Base-by-base conservation (phyloP, 352 stramenopile species). In the Aphanomyces euteiches region DNA sequence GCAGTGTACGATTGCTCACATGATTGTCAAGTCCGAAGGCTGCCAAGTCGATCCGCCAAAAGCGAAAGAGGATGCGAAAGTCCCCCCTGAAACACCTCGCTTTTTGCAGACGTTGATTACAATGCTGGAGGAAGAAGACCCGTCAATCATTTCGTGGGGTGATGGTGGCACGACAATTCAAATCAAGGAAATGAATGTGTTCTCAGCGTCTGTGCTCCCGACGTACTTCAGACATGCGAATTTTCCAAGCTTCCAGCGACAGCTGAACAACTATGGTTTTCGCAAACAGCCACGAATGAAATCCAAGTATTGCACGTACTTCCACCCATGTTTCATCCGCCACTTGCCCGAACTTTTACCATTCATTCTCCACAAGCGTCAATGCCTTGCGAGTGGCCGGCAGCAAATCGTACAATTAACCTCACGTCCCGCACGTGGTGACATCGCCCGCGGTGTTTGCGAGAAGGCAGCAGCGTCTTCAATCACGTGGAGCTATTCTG, bases 191-290 rank as follows among this genome's bases (percentile, higher is more conserved):
- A 85, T 88, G 10, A 73, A 80, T 19, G 78, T 78, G 38, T 96
- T 97, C 73, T 38, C 6, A 12, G 6, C 47, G 15, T 6, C 17
- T 13, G 41, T 67, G n/a, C 21, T 67, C 19, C 59, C 59, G 5
- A 15, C 15, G 41, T 67, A 67, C 43, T 67, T 67, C 56, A 21
- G 59, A n/a, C 59, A 67, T 36, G 43, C 3, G 12, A 37, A 37
- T 10, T 56, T 34, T 19, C 19, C 28, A 3, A 97, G 89, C 59
- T 93, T 98, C 64, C 88, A 96, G 70, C 82, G 92, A 43, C 90
- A 98, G 74, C 79, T 98, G 41, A 97, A 95, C 75, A 96, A 98
- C 74, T 98, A 97, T 79, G 83, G 79, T 34, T 98, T 98, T 74
- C 77, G 87, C 34, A 96, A 96, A 67, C 78, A 90, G 50, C 84